A percentile compares a stretch with the other conserved stretches of the same genome.
phyloP scores from a whole-genome alignment of 2,329 filamentous ascomycete species.

The Emergomyces orientalis region DNA sequence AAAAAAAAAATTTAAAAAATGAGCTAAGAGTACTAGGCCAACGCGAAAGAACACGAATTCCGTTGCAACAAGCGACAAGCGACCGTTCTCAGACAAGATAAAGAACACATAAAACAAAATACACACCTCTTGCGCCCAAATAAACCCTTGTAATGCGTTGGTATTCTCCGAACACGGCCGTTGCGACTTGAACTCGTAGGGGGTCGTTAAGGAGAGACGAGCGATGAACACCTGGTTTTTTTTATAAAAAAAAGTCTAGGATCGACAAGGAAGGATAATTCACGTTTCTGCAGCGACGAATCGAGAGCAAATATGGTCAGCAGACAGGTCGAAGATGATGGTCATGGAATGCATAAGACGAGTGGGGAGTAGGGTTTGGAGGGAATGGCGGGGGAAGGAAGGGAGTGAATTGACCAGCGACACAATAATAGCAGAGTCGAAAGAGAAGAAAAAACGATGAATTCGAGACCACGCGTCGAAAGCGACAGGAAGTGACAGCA shows the following conservation, averaged over 20 bases:
- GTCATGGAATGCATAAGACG: neutral
- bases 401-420: slow-evolving; percentile 53
- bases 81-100: neutral
- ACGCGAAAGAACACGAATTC: neutral
- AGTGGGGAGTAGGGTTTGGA: slow-evolving; percentile 15
- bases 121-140: slow-evolving; percentile 11
- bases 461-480: slow-evolving; percentile 8
- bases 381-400: slow-evolving; percentile 15
- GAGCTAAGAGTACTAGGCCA: neutral
- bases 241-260: slow-evolving; percentile 15
- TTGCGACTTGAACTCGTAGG: slow-evolving; percentile 30
- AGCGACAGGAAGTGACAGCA: slow-evolving; percentile 7
- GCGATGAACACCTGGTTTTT: slow-evolving; percentile 21
- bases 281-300: slow-evolving; percentile 14
- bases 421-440: slow-evolving; percentile 15
- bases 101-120: neutral
- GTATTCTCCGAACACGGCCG: slow-evolving; percentile 26
- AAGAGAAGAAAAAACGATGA: slow-evolving; percentile 3
- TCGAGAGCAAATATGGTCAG: slow-evolving; percentile 14
- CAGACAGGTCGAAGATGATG: slow-evolving; percentile 14
- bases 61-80: neutral
- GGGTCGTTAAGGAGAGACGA: slow-evolving; percentile 35
- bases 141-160: slow-evolving; percentile 8
- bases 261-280: slow-evolving; percentile 12
- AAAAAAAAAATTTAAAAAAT: neutral